These are phyloP conservation scores for Lactarius trivialis DNA, from an alignment of 768 basidiomycete genomes.

Conservation along the genomic window DNA sequence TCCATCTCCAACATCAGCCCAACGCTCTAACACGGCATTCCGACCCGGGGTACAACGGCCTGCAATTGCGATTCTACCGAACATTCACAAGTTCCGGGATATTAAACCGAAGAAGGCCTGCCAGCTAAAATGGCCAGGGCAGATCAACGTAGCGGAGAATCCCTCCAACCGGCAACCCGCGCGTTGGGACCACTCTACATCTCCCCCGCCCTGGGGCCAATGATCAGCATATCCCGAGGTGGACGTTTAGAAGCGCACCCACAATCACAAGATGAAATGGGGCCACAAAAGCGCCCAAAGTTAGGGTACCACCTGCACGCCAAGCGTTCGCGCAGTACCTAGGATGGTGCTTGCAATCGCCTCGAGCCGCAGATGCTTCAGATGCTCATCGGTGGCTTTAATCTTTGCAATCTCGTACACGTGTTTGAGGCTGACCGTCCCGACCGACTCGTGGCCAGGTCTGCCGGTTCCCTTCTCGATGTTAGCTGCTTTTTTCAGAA, in stretches of 20 bases:
- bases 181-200: constrained; percentile 8
- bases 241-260: constrained; percentile 10
- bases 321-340: constrained; percentile 83
- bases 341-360: constrained; percentile 83
- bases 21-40: constrained; percentile 19
- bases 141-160: constrained; percentile 14
- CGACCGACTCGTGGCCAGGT: constrained; percentile 70
- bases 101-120: constrained; percentile 20
- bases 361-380: constrained; percentile 82
- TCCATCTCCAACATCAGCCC: constrained; percentile 17
- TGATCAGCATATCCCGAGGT: constrained; percentile 16
- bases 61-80: constrained; percentile 22
- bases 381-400: constrained; percentile 83
- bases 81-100: constrained; percentile 24
- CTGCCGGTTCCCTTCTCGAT: constrained; percentile 86
- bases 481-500: constrained; percentile 85
- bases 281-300: constrained; percentile 20
- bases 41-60: constrained; percentile 16
- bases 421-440: constrained; percentile 90
- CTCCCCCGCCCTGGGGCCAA: not conserved
- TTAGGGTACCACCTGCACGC: constrained; percentile 86
- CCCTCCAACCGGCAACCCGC: constrained; percentile 15
- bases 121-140: constrained; percentile 16
- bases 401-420: constrained; percentile 98
- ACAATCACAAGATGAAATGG: constrained; percentile 12